phyloP scores from a whole-genome alignment of 495 filamentous ascomycete genomes.

The Aspergillus indologenus region DNA sequence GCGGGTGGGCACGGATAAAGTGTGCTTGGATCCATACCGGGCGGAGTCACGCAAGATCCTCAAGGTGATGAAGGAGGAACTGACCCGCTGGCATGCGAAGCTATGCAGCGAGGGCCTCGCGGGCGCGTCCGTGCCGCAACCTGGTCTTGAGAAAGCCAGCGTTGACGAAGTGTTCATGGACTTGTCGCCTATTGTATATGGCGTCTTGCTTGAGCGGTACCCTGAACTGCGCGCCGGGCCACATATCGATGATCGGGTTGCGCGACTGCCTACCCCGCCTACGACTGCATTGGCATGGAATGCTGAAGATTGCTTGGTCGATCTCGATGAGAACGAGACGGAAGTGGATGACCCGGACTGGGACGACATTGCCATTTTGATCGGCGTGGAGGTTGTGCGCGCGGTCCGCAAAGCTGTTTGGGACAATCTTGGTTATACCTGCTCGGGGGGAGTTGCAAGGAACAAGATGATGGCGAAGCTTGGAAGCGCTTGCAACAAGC shows the following conservation, averaged over 20 bases:
- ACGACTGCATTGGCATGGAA: conserved; percentile 78
- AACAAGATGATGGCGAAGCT: conserved; percentile 97
- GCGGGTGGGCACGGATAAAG: conserved; percentile 84
- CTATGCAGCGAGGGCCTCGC: conserved; percentile 22
- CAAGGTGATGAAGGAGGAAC: conserved; percentile 70
- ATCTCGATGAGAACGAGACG: conserved; percentile 65
- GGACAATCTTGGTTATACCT: conserved; percentile 76
- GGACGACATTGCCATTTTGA: conserved; percentile 87
- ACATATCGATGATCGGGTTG: conserved; percentile 67
- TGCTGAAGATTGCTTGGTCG: conserved; percentile 68
- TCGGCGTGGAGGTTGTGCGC: conserved; percentile 87
- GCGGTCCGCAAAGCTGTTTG: conserved; percentile 64
- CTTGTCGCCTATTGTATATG: conserved; percentile 76
- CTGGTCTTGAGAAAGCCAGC: conserved; percentile 81
- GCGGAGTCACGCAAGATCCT: conserved; percentile 81
- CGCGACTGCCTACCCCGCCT: conserved; percentile 69
- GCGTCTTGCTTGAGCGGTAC: conserved; percentile 71
- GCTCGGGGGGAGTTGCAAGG: conserved; percentile 78
- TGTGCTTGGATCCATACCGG: conserved; percentile 89
- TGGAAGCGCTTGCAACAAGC: conserved; percentile 86
- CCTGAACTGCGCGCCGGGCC: conserved; percentile 64
- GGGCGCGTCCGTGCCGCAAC: conserved; percentile 53
- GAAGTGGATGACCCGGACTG: conserved; percentile 87
- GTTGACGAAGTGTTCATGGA: conserved; percentile 93
- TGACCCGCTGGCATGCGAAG: conserved; percentile 39